Evolutionary conservation across 805 yeast species (phyloP), one percentile per base, ranked within the genome.

Genomic region (Vanderwaltozyma yarrowii): DNA sequence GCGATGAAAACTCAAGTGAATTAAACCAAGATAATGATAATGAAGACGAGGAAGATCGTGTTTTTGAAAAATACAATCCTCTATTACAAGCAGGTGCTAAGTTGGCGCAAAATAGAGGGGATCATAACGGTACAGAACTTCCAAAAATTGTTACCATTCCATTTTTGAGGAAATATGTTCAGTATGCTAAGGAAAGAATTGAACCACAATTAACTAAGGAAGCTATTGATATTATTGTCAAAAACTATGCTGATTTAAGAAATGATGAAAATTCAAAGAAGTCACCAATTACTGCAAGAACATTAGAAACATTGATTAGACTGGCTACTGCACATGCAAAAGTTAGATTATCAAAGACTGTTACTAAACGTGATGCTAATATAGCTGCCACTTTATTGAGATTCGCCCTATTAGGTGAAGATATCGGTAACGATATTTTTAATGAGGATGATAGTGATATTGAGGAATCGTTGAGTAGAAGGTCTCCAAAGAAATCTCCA

Each of bases 221-320:
- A 35, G 96, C 97, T 1, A 73, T 87, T 9, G 81, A 78, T 38
- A 73, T 80, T 58, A 86, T 92, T 52, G 92, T 87, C 17, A 74
- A 72, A 38, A 75, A 82, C 14, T 92, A 89, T 57, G 67, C 95
- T 2, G 76, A 78, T 11, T 69, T 92, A 46, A 75, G 98, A 66
- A 88, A 87, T 58, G 83, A 80, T 45, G 80, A 78, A 52, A 82
- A 78, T 47, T 74, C 81, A 37, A 73, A 78, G 54, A 88, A 96
- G 0, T 80, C 95, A 1, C 97, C 98, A 27, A 84, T 89, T 47
- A 89, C 98, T 2, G 95, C 97, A n/a, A 83, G 98, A 77, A 92
- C 97, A 4, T 69, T 89, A 49, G 98, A 89, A 62, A 89, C 98
- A 0, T 69, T 89, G 47, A 89, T 89, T 59, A 94, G 98, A 69